Evolutionary conservation across 176 grass and related monocot genomes (phyloP).

Genomic region (Zizania latifolia): DNA sequence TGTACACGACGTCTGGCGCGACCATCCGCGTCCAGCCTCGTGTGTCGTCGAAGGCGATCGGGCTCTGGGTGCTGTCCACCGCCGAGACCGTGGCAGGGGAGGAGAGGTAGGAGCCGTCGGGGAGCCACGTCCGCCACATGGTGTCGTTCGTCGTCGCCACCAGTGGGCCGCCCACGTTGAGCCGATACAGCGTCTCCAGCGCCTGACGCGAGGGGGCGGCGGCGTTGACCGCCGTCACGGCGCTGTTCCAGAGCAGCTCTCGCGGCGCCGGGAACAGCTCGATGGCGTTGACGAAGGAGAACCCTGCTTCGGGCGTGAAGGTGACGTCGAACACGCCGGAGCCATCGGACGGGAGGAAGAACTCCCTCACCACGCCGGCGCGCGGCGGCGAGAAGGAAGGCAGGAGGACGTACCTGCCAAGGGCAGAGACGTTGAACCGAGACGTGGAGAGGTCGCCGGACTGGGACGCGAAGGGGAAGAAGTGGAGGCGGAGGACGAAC

Average conservation of each 20-base stretch:
- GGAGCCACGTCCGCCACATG: slow-evolving; percentile 48
- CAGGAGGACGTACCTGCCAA: slow-evolving; percentile 28
- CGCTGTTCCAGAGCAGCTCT: not conserved
- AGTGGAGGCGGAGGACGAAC: slow-evolving; percentile 56
- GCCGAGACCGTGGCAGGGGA: not conserved
- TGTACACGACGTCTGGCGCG: slow-evolving; percentile 26
- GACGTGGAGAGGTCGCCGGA: slow-evolving; percentile 25
- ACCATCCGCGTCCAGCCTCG: not conserved
- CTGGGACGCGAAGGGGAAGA: slow-evolving; percentile 33
- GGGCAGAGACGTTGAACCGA: slow-evolving; percentile 24
- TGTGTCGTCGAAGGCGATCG: not conserved
- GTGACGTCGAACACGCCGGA: not conserved
- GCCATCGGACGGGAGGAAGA: slow-evolving; percentile 33
- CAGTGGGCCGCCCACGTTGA: slow-evolving; percentile 33
- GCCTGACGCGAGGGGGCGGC: not conserved
- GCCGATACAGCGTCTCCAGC: slow-evolving; percentile 32
- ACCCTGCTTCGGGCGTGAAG: slow-evolving; percentile 4
- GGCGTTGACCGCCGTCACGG: accelerated
- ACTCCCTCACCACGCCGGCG: slow-evolving; percentile 30
- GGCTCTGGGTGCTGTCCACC: accelerated
- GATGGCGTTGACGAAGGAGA: slow-evolving; percentile 50
- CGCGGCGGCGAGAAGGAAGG: slow-evolving; percentile 4
- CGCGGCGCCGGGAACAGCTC: slow-evolving; percentile 49
- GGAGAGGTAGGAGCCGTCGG: slow-evolving; percentile 31
- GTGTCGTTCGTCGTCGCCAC: slow-evolving; percentile 39